These are phyloP conservation scores for Turnera subulata DNA, from an alignment of 345 rosid genomes.

Conservation along the genomic window DNA sequence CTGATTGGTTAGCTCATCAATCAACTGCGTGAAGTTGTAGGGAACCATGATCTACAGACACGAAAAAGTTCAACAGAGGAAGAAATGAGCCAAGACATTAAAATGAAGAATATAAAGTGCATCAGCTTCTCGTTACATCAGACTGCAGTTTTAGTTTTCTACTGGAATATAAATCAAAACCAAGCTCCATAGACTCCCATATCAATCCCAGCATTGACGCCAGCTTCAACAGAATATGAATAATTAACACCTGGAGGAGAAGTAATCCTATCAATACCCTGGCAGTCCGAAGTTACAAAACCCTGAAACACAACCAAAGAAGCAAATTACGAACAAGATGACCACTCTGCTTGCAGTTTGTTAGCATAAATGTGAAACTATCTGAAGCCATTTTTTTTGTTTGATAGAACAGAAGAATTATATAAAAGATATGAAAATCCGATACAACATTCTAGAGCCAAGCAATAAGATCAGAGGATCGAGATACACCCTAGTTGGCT, in stretches of 20 bases:
- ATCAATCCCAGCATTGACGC: conserved; percentile 30
- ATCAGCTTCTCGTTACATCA: background rate
- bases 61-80: background rate
- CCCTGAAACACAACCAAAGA: conserved; percentile 23
- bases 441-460: too few relatives aligned
- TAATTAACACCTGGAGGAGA: conserved; percentile 26
- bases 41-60: conserved; percentile 24
- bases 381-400: too few relatives aligned
- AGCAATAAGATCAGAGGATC: too few relatives aligned
- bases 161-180: background rate
- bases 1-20: conserved; percentile 7
- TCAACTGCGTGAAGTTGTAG: conserved; percentile 11
- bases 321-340: too few relatives aligned
- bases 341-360: too few relatives aligned
- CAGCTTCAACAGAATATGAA: conserved; percentile 25
- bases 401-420: too few relatives aligned
- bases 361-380: too few relatives aligned
- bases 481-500: too few relatives aligned
- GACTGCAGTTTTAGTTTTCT: background rate
- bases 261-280: conserved; percentile 29
- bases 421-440: too few relatives aligned
- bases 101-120: background rate
- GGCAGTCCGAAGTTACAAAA: conserved; percentile 25
- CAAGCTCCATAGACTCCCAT: conserved; percentile 20
- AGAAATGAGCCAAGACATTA: background rate